Conservation (phyloP, 2,329 filamentous ascomycete genomes). For the Pseudogymnoascus sp. region DNA sequence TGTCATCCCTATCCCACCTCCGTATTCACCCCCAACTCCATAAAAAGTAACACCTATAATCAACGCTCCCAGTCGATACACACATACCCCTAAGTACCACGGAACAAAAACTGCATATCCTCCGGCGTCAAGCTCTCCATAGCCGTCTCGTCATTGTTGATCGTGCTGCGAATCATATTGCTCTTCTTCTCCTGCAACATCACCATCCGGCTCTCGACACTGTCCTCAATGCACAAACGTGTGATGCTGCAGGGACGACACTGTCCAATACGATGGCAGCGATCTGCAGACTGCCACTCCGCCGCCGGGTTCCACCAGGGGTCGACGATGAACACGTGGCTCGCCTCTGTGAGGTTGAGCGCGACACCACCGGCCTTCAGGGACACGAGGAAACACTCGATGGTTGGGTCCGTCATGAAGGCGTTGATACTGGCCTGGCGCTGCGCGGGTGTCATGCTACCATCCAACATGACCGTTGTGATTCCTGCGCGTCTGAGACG, state of each 20-base stretch:
- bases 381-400: constrained; percentile 93
- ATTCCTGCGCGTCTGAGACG: constrained; percentile 92
- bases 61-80: not conserved
- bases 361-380: constrained; percentile 95
- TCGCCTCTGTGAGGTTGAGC: constrained; percentile 89
- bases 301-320: constrained; percentile 99
- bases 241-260: constrained; percentile 90
- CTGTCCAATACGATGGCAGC: constrained; percentile 92
- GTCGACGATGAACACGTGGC: constrained; percentile 90
- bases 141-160: constrained; percentile 84
- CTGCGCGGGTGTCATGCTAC: constrained; percentile 91
- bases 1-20: not conserved
- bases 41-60: not conserved
- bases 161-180: constrained; percentile 93
- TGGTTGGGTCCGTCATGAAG: constrained; percentile 91
- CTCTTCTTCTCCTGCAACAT: constrained; percentile 97
- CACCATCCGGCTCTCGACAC: constrained; percentile 92
- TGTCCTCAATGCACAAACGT: constrained; percentile 91
- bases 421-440: constrained; percentile 90
- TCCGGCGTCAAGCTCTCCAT: constrained; percentile 86
- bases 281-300: constrained; percentile 95
- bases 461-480: constrained; percentile 96
- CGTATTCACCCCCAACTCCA: not conserved
- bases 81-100: constrained; percentile 46
- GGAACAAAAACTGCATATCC: constrained; percentile 95